Base-by-base conservation (phyloP, 2,329 filamentous ascomycete genomes). In the Tolypocladium paradoxum region DNA sequence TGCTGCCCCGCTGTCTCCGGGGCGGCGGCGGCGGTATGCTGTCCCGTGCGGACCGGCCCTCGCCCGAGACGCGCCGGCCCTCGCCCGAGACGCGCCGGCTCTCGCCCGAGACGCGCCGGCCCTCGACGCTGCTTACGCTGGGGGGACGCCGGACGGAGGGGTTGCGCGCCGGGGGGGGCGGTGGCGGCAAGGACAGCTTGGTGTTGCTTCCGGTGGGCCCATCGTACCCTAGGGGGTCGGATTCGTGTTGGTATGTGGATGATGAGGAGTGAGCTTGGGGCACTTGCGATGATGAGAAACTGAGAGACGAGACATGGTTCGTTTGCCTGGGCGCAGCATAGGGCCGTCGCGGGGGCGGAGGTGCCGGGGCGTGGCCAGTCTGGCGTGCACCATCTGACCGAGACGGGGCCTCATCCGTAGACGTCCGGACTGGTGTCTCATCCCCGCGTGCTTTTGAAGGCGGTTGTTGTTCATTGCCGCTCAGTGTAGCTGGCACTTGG, bases 311-410 rank as follows among this genome's bases (percentile, higher is more conserved):
- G 16, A 57, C 43, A 22, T 60, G 60, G 36, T 54, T 62, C 3
- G 62, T 58, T 43, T 65, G 66, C 37, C 64, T 70, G n/a, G 69
- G 63, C 18, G 58, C 62, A 48, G 72, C 70, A 34, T 68, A 68
- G 7, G 73, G 73, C 33, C 81, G 72, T 46, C 79, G 72, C 9
- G 80, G 77, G 1, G 80, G 79, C 20, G 81, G 79, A 18, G 80
- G 79, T 9, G 75, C 73, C 0, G 78, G 79, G 0, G 70, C 73
- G 52, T 68, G 66, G 20, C 65, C 61, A 53, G 67, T 69, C 50
- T 70, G 66, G 40, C 74, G 74, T 35, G 73, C 59, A 55, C 73
- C 76, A 22, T 74, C 74, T 4, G 76, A 66, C 8, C 74, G 71
- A 1, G 76, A 75, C 5, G 70, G 65, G 6, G 65, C 69, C 8